phyloP scores from a whole-genome alignment of 148 eudicot species.

The Camellia granthamiana region DNA sequence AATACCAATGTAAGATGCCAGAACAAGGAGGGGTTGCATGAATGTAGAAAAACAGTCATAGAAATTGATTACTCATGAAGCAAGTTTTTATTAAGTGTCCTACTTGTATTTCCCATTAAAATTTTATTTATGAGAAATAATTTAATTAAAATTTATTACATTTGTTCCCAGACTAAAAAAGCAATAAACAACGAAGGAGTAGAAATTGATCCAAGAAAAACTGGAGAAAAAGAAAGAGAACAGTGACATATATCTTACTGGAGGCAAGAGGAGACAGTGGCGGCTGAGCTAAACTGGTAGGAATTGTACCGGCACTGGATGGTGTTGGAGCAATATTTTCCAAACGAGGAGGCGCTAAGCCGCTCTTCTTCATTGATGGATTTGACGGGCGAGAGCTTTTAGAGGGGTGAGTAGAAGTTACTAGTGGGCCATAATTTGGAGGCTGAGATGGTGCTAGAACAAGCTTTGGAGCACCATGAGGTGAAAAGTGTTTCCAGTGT shows the following conservation, averaged over 20 bases:
- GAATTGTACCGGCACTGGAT: slow-evolving; percentile 38
- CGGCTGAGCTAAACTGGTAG: slow-evolving; percentile 65
- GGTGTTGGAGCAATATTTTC: slow-evolving; percentile 32
- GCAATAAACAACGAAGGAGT: not conserved
- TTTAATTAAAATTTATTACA: not conserved
- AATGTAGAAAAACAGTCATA: not conserved
- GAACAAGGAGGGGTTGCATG: not conserved
- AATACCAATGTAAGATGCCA: not conserved
- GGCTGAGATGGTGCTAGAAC: slow-evolving; percentile 37
- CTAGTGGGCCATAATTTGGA: slow-evolving; percentile 38
- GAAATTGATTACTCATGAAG: not conserved
- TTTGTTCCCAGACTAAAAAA: not conserved
- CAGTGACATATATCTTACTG: slow-evolving; percentile 40
- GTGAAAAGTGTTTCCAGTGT: slow-evolving; percentile 22
- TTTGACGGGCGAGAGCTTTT: slow-evolving; percentile 41
- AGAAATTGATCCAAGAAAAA: slow-evolving; percentile 4
- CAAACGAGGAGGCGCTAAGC: slow-evolving; percentile 25
- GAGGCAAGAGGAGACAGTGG: slow-evolving; percentile 67
- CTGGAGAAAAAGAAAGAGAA: not conserved
- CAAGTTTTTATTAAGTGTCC: not conserved
- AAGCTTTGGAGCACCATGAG: slow-evolving; percentile 26
- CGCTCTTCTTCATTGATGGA: slow-evolving; percentile 38
- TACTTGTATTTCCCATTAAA: not conserved
- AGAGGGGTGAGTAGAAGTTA: slow-evolving; percentile 47
- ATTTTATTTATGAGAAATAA: not conserved